Evolutionary conservation across 2,329 filamentous ascomycete species (phyloP).

Genomic region (Nectriaceae sp.): DNA sequence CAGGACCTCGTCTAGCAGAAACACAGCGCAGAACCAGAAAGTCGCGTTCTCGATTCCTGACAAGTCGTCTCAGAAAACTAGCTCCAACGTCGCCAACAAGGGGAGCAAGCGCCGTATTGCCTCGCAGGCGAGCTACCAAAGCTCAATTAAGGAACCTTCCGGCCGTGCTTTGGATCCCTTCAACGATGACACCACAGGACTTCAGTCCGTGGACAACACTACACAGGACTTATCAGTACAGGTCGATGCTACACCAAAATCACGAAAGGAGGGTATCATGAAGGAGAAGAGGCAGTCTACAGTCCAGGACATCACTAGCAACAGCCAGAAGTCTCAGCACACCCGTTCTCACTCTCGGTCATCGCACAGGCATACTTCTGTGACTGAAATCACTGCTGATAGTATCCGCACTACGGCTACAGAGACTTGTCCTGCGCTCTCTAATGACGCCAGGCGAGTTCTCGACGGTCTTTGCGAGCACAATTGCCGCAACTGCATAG

Average conservation of each 20-base stretch:
- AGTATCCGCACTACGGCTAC: constrained; percentile 27
- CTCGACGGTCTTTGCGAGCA: constrained; percentile 57
- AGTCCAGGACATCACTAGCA: constrained; percentile 21
- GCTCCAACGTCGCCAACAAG: constrained; percentile 40
- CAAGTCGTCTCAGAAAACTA: constrained; percentile 30
- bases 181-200: constrained; percentile 38
- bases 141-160: constrained; percentile 21
- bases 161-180: constrained; percentile 27
- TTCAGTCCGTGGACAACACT: constrained; percentile 35
- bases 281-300: constrained; percentile 20
- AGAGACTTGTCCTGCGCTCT: constrained; percentile 48
- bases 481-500: constrained; percentile 57
- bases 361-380: constrained; percentile 24
- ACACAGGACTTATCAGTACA: constrained; percentile 38
- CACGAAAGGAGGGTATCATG: constrained; percentile 21
- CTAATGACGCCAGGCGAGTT: constrained; percentile 52
- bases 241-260: constrained; percentile 30
- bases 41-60: constrained; percentile 46
- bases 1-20: constrained; percentile 27
- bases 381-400: constrained; percentile 25
- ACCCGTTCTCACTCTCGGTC: constrained; percentile 27
- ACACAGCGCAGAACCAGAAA: constrained; percentile 33
- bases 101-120: constrained; percentile 43
- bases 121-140: constrained; percentile 23
- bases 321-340: constrained; percentile 28